phyloP scores from a whole-genome alignment of 352 stramenopile genomes.

The Globisporangium acanthophoron region DNA sequence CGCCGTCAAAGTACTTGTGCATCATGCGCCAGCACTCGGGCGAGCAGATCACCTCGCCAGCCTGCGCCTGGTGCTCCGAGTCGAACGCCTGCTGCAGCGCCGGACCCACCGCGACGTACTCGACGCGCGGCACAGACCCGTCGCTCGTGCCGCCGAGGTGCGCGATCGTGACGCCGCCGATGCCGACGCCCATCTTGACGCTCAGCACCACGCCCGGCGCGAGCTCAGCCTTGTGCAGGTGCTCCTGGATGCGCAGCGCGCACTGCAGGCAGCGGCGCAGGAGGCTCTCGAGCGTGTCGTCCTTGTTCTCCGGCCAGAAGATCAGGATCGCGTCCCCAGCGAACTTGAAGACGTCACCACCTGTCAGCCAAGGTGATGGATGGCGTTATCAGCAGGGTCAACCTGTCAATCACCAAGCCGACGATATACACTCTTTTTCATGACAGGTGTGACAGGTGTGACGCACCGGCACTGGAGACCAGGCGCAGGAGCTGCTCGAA shows the following conservation, averaged over 20 bases:
- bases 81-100: constrained; percentile 90
- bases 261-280: constrained; percentile 85
- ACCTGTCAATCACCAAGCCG: neutral
- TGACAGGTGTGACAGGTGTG: neutral
- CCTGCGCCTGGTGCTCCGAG: constrained; percentile 80
- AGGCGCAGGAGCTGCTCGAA: constrained; percentile 84
- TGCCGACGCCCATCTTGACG: constrained; percentile 93
- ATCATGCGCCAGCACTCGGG: constrained; percentile 76
- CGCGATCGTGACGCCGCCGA: constrained; percentile 81
- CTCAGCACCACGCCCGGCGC: constrained; percentile 84
- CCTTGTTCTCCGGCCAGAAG: constrained; percentile 90
- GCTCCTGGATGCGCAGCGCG: constrained; percentile 86
- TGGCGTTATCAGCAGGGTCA: neutral
- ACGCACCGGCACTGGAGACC: constrained; percentile 58
- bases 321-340: constrained; percentile 94
- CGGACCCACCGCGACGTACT: constrained; percentile 89
- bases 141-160: constrained; percentile 89
- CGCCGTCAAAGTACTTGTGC: constrained; percentile 52
- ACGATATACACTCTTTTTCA: neutral
- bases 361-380: constrained; percentile 1
- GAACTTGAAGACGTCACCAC: constrained; percentile 93
- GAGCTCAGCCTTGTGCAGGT: constrained; percentile 83
- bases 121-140: constrained; percentile 70
- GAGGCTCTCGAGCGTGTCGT: constrained; percentile 81
- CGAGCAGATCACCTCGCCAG: constrained; percentile 89